Conservation (phyloP, 2,329 filamentous ascomycete genomes). For the Hymenoscyphus linearis region DNA sequence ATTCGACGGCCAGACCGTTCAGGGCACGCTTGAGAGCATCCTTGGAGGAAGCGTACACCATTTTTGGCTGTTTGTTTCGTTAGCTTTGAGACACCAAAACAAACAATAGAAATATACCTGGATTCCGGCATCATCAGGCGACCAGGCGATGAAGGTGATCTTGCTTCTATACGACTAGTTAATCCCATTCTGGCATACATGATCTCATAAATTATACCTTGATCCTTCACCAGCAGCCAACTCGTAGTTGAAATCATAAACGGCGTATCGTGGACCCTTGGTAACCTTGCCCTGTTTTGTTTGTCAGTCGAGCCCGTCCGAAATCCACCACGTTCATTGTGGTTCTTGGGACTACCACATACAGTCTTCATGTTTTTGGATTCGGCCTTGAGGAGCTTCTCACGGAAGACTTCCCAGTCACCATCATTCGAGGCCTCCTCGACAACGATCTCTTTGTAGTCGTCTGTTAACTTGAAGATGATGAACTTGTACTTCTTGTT, state of each 20-base stretch:
- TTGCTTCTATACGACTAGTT: constrained; percentile 53
- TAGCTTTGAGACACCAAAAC: neutral
- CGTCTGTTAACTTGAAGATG: constrained; percentile 81
- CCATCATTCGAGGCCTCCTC: constrained; percentile 63
- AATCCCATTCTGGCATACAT: constrained; percentile 19
- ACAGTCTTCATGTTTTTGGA: constrained; percentile 62
- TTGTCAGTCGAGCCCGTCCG: constrained; percentile 4
- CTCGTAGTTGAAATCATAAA: constrained; percentile 80
- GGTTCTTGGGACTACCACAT: constrained; percentile 28
- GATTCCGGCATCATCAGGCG: constrained; percentile 73
- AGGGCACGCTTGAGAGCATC: constrained; percentile 77
- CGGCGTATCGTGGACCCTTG: constrained; percentile 74
- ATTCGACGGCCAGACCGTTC: constrained; percentile 67
- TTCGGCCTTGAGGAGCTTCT: constrained; percentile 69
- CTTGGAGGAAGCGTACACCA: constrained; percentile 88
- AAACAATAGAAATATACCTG: constrained; percentile 50
- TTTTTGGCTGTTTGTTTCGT: constrained; percentile 60
- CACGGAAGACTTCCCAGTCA: constrained; percentile 69
- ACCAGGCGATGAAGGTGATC: constrained; percentile 75
- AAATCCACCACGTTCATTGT: neutral
- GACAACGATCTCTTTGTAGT: constrained; percentile 76
- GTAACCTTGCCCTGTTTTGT: constrained; percentile 46
- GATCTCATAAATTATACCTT: constrained; percentile 45
- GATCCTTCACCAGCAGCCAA: constrained; percentile 67
- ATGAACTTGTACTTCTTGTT: constrained; percentile 79